phyloP scores from a whole-genome alignment of 306 rosid genomes.

The Quercus cerris region DNA sequence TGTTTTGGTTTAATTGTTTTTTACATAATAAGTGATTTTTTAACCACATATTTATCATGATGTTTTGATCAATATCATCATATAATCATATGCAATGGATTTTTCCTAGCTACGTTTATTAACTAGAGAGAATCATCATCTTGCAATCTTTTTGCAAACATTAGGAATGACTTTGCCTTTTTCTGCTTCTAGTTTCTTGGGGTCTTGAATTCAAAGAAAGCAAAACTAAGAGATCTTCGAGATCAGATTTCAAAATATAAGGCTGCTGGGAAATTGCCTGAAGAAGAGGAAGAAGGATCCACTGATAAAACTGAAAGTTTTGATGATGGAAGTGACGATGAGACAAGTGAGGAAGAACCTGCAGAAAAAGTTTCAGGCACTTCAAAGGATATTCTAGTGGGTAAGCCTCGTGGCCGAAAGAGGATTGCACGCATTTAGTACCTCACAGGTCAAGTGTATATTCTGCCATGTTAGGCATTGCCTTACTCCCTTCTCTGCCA shows the following conservation, averaged over 20 bases:
- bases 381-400: conserved; percentile 35
- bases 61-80: background rate
- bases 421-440: conserved; percentile 25
- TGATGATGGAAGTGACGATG: conserved; percentile 44
- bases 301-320: conserved; percentile 78
- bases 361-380: conserved; percentile 26
- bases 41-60: background rate
- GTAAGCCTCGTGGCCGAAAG: conserved; percentile 39
- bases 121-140: background rate
- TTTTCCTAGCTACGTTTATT: background rate
- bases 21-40: background rate
- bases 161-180: conserved; percentile 12
- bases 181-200: conserved; percentile 60
- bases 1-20: background rate
- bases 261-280: conserved; percentile 45
- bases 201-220: conserved; percentile 84
- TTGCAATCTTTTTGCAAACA: background rate
- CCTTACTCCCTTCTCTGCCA: background rate
- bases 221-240: conserved; percentile 70
- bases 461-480: background rate
- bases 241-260: conserved; percentile 46
- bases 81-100: background rate
- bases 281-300: conserved; percentile 51
- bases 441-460: background rate
- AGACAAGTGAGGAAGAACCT: conserved; percentile 41